Base-by-base conservation (phyloP, 1,139 yeast genomes). In the Geotrichum candidum region DNA sequence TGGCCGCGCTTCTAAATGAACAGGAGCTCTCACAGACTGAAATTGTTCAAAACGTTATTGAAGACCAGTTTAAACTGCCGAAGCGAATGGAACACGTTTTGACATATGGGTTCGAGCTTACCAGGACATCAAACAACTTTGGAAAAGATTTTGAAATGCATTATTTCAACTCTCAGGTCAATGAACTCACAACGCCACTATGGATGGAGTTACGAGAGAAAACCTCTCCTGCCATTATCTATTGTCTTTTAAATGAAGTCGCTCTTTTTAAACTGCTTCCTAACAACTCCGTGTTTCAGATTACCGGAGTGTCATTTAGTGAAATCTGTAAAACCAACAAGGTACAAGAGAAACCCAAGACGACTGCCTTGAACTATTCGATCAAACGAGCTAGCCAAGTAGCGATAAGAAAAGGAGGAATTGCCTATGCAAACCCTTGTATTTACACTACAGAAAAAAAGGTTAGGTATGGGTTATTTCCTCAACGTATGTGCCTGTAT, bases 381-480 rank as follows among this genome's bases (percentile, higher is more conserved):
- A 27, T 54, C 18, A 51, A 53, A 23, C 27, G 54, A 10, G 54
- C 61, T 9, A 51, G 27, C 22, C 48, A 51, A 45, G 56, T 59
- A 9, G 22, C 56, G 9, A 50, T 59, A 2, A 50, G 22, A 23
- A 59, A 59, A 45, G 33, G 31, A 4, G 35, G 53, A 9, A 38
- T 56, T 23, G 35, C 56, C 5, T 60, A 60, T 41, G 53, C 62
- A 11, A 56, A 48, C 22, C 59, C 62, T 11, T 56, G 53, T 50
- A 51, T 56, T 31, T 60, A 45, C 27, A 53, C 59, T 23, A 33
- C 50, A 1, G 57, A 56, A 18, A 56, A 38, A 41, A 60, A 56
- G 33, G 56, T 60, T 4, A n/a, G 59, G 41, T 38, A 56, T 27
- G 62, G 62, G 38, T 29, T 60, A 4, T 41, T 54, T n/a, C 62